Conservation (phyloP, 2,329 filamentous ascomycete genomes). For the Cytospora piceicola region DNA sequence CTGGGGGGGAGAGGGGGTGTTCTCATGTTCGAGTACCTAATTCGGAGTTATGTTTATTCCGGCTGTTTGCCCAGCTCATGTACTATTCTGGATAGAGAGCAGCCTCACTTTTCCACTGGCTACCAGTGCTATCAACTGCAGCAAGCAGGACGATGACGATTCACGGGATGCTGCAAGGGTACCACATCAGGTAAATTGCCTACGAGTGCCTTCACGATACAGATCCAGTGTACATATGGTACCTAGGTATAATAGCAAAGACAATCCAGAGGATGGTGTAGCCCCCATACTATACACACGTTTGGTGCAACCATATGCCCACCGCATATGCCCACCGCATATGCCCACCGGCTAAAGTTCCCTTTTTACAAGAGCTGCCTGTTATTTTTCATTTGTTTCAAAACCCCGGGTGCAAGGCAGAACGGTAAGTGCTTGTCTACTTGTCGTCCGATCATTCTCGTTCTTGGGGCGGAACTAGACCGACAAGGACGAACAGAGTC, state of each 20-base stretch:
- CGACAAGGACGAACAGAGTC: neutral
- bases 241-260: neutral
- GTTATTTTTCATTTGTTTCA: neutral
- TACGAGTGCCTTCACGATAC: neutral
- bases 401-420: neutral
- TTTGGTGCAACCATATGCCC: neutral
- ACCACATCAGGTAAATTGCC: neutral
- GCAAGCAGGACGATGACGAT: neutral
- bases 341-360: neutral
- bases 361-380: neutral
- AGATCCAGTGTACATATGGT: neutral
- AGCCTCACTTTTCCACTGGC: constrained; percentile 26
- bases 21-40: neutral
- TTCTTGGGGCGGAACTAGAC: neutral
- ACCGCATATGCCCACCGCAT: too few species aligned
- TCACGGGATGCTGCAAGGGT: neutral
- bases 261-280: neutral
- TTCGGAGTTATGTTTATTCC: neutral
- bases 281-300: neutral
- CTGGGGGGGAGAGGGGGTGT: neutral
- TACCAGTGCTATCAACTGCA: constrained; percentile 26
- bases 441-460: neutral
- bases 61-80: neutral
- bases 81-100: constrained; percentile 4
- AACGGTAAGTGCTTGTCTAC: neutral